Evolutionary conservation across 192 early-diverging fungal genomes (phyloP), one percentile per base, ranked within the genome.

Genomic region (Dissophora ornata): DNA sequence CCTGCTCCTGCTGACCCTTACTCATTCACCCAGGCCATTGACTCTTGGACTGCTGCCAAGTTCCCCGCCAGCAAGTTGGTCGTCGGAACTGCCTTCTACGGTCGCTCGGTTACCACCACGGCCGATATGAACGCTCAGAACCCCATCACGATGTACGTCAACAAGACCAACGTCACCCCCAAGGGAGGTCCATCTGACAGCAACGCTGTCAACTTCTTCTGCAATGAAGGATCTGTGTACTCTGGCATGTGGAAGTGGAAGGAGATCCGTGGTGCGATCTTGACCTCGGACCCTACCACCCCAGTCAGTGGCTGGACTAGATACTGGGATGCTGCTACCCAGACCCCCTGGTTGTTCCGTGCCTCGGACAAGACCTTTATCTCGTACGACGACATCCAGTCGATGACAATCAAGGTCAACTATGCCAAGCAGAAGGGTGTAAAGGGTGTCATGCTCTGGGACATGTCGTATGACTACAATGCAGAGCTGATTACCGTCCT

Each of bases 351-450:
- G 89, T 61, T 95, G 50, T 92, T 84, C 47, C 87, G 88, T 48
- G 79, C 84, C 11, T 65, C 80, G 9, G 82, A 80, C 62, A 87
- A 88, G 36, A 81, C 84, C 8, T 94, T 88, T 56, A 84, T 94
- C 36, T 91, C 91, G 11, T 94, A 93, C 65, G 93, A 94, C 58
- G 93, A 94, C 62, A 80, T 85, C n/a, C 67, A 81, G 32, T 92
- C 90, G 2, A 33, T 93, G 7, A 68, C 73, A 6, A 63, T 79
- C 47, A 94, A 94, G 67, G 85, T 90, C 10, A 80, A 85, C 3
- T 81, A 83, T 73, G 87, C 85, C 19, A 63, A 73, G 18, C 57
- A 60, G 0, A 79, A 82, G 38, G 74, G 65, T 8, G 71, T 94
- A 40, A 84, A 81, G 52, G 92, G 92, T 57, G 82, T 93, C 25